Percentiles rank a stretch among this genome's conserved stretches.
These are phyloP conservation scores for Candida saitoana DNA, from an alignment of 805 yeast genomes.

Conservation along the genomic window DNA sequence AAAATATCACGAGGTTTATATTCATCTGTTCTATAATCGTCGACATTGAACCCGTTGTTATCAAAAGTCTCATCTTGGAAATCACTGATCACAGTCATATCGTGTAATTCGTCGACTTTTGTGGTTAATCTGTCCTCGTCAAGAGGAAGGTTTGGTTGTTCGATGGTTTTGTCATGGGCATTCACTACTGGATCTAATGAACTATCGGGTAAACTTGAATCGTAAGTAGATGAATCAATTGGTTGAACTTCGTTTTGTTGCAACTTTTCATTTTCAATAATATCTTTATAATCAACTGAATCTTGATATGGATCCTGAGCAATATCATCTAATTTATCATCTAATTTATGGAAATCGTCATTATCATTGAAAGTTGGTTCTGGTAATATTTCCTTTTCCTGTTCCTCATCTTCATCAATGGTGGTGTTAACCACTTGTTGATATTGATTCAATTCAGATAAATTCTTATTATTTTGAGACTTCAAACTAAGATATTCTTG, in stretches of 20 bases:
- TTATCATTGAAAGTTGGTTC: slow-evolving; percentile 5
- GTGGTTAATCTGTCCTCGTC: background rate
- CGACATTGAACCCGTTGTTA: background rate
- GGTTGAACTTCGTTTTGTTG: background rate
- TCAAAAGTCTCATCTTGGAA: background rate
- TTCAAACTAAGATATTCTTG: slow-evolving; percentile 33
- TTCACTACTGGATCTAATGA: background rate
- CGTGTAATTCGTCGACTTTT: slow-evolving; percentile 2
- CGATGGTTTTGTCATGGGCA: background rate
- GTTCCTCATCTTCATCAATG: slow-evolving; percentile 3
- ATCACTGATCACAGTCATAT: slow-evolving; percentile 3
- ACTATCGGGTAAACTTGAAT: background rate
- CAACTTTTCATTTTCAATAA: background rate
- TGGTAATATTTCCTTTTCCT: background rate
- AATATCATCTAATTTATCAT: background rate
- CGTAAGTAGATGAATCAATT: background rate
- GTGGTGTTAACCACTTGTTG: slow-evolving; percentile 1
- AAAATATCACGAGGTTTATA: background rate
- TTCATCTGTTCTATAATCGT: background rate
- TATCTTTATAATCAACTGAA: background rate
- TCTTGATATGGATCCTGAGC: background rate
- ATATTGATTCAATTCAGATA: slow-evolving; percentile 13
- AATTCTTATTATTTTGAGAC: slow-evolving; percentile 24
- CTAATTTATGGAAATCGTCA: background rate
- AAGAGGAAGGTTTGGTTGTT: background rate